These are phyloP conservation scores for Myxozyma kluyveri DNA, from an alignment of 805 yeast species.

Conservation along the genomic window DNA sequence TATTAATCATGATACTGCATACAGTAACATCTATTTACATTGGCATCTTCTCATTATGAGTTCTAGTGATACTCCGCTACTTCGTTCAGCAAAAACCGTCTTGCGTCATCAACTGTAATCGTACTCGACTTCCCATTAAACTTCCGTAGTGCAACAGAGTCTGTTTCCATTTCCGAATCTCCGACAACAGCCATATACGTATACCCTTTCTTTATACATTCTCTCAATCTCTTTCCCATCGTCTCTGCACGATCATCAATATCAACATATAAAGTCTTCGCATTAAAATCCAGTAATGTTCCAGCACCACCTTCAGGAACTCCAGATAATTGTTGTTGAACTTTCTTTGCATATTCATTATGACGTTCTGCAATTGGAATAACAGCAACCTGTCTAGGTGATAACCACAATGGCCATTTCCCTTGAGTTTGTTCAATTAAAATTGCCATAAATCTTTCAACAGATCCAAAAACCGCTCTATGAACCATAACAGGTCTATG, in stretches of 20 bases:
- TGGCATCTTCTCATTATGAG: too few species aligned
- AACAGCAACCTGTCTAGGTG: conserved; percentile 83
- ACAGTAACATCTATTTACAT: neutral
- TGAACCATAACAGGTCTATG: conserved; percentile 91
- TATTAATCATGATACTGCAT: neutral
- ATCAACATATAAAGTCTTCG: conserved; percentile 68
- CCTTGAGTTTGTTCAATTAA: conserved; percentile 87
- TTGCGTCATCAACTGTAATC: conserved; percentile 10
- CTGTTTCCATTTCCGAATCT: conserved; percentile 67
- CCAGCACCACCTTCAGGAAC: conserved; percentile 34
- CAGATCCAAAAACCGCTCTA: conserved; percentile 91
- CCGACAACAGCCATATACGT: conserved; percentile 83
- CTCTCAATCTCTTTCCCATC: conserved; percentile 74
- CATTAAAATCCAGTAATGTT: conserved; percentile 54
- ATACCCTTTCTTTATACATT: conserved; percentile 70
- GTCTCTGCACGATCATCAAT: conserved; percentile 73
- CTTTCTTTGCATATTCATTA: conserved; percentile 52
- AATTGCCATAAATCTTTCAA: conserved; percentile 89
- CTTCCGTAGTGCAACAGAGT: conserved; percentile 62
- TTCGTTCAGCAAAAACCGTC: conserved; percentile 3
- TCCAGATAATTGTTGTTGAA: conserved; percentile 46
- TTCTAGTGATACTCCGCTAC: conserved; percentile 7
- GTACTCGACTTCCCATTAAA: conserved; percentile 45
- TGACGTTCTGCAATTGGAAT: conserved; percentile 68
- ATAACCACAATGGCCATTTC: conserved; percentile 97